A percentile compares a stretch with the other conserved stretches of the same genome.
phyloP scores from a whole-genome alignment of 1,284 basidiomycete species.

The Trichosporon coremiiforme region DNA sequence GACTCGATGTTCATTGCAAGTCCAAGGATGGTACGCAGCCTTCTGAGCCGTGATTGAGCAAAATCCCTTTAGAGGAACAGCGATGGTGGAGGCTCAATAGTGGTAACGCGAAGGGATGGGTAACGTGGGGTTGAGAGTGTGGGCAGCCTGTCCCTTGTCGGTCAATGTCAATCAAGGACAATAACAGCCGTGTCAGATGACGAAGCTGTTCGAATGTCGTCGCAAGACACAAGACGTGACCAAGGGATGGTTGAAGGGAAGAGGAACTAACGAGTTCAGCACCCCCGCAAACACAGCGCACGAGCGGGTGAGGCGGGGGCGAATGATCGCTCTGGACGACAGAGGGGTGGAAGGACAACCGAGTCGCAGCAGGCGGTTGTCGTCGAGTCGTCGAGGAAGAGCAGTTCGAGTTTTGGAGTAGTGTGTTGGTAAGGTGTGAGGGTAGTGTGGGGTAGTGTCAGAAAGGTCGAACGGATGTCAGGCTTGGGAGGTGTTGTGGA shows the following conservation, averaged over 20 bases:
- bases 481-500: neutral
- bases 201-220: neutral
- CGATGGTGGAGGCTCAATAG: neutral
- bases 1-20: constrained; percentile 8
- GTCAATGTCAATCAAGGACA: constrained; percentile 3
- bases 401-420: neutral
- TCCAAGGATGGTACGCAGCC: neutral
- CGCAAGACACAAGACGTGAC: neutral
- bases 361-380: neutral
- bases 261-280: neutral
- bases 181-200: neutral
- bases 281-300: constrained; percentile 19
- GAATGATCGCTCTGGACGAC: constrained; percentile 4
- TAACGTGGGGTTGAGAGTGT: neutral
- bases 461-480: neutral
- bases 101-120: neutral
- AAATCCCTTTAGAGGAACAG: neutral
- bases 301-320: constrained; percentile 16
- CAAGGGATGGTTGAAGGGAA: neutral
- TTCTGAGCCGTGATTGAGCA: neutral
- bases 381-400: neutral
- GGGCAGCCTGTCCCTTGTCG: neutral
- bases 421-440: neutral
- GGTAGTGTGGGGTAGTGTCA: neutral
- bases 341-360: neutral